Percentiles rank a stretch among this genome's conserved stretches.
Conservation (phyloP, 1,139 yeast genomes). For the Lodderomyces pseudojiufengensis region DNA sequence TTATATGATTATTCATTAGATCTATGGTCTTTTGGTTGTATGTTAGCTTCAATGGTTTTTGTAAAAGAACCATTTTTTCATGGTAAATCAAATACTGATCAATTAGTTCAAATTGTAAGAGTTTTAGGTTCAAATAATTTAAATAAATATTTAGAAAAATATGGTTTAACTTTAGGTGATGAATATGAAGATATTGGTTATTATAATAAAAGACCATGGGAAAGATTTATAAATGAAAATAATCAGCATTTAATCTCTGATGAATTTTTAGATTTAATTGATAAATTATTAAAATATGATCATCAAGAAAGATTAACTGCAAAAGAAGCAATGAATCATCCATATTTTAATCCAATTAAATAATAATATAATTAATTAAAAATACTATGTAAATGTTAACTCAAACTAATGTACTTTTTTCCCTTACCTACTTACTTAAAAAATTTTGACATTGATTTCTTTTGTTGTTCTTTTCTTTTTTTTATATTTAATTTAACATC, state of each 20-base stretch:
- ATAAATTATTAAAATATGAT: constrained; percentile 79
- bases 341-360: constrained; percentile 50
- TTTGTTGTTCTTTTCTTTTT: constrained; percentile 63
- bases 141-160: constrained; percentile 67
- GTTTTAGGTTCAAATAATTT: constrained; percentile 90
- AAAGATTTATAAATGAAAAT: constrained; percentile 66
- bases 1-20: constrained; percentile 94
- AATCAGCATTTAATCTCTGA: constrained; percentile 66
- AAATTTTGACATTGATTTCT: constrained; percentile 82
- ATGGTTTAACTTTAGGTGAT: constrained; percentile 69
- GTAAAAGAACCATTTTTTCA: constrained; percentile 97
- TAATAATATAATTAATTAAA: constrained; percentile 1
- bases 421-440: constrained; percentile 32
- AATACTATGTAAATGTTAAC: neutral
- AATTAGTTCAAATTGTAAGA: constrained; percentile 88
- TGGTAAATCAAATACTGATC: constrained; percentile 95
- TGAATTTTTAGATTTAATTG: constrained; percentile 80
- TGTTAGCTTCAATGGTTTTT: constrained; percentile 95
- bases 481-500: constrained; percentile 56
- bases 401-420: too few species aligned
- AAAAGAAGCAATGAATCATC: constrained; percentile 88
- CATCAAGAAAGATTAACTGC: constrained; percentile 96
- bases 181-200: constrained; percentile 83
- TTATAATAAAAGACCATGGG: constrained; percentile 89
- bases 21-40: constrained; percentile 96